Evolutionary conservation across 2,329 filamentous ascomycete genomes (phyloP).

Genomic region (Cladophialophora immunda): DNA sequence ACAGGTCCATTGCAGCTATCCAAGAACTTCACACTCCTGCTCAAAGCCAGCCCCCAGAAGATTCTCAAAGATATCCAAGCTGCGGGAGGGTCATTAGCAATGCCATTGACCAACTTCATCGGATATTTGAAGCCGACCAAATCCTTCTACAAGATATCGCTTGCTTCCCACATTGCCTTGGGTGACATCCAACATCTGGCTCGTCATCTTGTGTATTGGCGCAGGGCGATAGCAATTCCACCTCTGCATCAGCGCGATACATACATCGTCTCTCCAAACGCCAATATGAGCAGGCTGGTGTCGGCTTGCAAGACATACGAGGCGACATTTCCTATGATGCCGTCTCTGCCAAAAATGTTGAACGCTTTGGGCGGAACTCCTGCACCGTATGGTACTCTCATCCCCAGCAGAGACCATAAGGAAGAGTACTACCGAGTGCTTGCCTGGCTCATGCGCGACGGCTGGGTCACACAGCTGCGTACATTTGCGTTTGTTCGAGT

Average conservation of each 20-base stretch:
- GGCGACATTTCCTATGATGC: constrained; percentile 81
- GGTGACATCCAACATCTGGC: constrained; percentile 86
- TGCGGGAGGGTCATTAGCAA: constrained; percentile 77
- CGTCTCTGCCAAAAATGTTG: constrained; percentile 86
- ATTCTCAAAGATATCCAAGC: constrained; percentile 74
- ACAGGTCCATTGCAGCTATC: constrained; percentile 70
- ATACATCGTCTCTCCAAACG: constrained; percentile 91
- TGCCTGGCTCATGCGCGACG: constrained; percentile 89
- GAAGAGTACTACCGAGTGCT: constrained; percentile 88
- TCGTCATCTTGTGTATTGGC: constrained; percentile 95
- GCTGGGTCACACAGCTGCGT: constrained; percentile 92
- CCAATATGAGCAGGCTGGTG: constrained; percentile 76
- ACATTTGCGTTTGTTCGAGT: constrained; percentile 91
- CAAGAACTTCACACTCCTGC: constrained; percentile 84
- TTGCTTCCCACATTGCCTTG: constrained; percentile 70
- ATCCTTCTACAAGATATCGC: constrained; percentile 76
- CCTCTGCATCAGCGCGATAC: constrained; percentile 88
- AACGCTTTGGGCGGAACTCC: constrained; percentile 81
- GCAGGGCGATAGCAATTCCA: constrained; percentile 87
- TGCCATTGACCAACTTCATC: constrained; percentile 78
- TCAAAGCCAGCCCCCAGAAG: constrained; percentile 83
- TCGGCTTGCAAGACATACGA: constrained; percentile 77
- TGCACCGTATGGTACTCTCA: constrained; percentile 81
- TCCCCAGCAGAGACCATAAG: constrained; percentile 87
- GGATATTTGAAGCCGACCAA: constrained; percentile 68